These are phyloP conservation scores for Ophiostoma montium DNA, from an alignment of 2,329 filamentous ascomycete genomes.

Conservation along the genomic window DNA sequence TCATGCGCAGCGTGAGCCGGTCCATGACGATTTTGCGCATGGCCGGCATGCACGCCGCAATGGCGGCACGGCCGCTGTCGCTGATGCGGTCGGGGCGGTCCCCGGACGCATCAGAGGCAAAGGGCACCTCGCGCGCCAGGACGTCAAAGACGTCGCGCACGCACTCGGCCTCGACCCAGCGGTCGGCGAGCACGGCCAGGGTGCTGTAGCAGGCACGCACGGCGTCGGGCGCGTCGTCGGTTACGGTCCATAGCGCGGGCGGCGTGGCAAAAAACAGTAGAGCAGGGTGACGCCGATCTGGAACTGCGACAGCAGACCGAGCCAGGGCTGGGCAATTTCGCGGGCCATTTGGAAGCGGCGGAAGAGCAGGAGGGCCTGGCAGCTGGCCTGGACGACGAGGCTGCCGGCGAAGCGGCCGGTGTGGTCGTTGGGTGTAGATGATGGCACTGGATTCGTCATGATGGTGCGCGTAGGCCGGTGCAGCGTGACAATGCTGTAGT, in stretches of 20 bases:
- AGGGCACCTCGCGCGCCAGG: conserved; percentile 16
- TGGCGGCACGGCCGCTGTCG: background rate
- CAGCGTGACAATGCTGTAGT: conserved; percentile 18
- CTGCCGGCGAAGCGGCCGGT: conserved; percentile 15
- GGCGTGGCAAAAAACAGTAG: conserved; percentile 24
- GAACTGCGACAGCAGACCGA: conserved; percentile 19
- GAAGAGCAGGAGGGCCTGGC: conserved; percentile 18
- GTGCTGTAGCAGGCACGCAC: conserved; percentile 22
- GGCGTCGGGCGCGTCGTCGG: conserved; percentile 22
- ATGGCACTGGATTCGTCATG: background rate
- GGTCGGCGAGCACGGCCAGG: conserved; percentile 22
- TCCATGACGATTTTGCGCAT: conserved; percentile 11
- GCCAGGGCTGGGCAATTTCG: conserved; percentile 17
- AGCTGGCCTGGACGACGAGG: conserved; percentile 17
- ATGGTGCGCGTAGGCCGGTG: conserved; percentile 16
- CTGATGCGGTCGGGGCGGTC: conserved; percentile 7
- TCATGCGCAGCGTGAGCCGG: conserved; percentile 13
- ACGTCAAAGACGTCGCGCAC: conserved; percentile 23
- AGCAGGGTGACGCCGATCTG: conserved; percentile 22
- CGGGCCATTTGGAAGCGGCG: conserved; percentile 18
- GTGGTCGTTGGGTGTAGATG: conserved; percentile 1
- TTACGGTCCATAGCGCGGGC: conserved; percentile 17
- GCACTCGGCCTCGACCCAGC: conserved; percentile 22
- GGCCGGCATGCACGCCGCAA: background rate
- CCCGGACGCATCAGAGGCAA: conserved; percentile 7